phyloP scores from a whole-genome alignment of 495 filamentous ascomycete genomes.

The Acidomyces sp. region DNA sequence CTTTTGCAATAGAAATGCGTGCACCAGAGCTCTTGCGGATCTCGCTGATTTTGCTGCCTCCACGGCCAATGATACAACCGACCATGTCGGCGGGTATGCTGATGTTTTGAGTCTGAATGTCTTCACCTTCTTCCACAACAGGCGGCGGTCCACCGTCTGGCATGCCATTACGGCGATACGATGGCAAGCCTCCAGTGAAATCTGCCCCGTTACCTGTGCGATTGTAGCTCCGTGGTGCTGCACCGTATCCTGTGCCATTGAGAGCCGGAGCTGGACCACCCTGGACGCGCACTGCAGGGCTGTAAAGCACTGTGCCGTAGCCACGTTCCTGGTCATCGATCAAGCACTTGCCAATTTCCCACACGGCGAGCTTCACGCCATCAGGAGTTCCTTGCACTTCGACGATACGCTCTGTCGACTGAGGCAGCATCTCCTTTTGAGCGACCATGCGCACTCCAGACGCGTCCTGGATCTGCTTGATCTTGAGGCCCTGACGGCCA shows the following conservation, averaged over 20 bases:
- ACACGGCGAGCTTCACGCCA: constrained; percentile 85
- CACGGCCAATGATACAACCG: constrained; percentile 94
- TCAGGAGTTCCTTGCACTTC: constrained; percentile 89
- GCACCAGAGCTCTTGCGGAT: constrained; percentile 93
- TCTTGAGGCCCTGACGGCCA: constrained; percentile 87
- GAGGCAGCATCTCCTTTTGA: constrained; percentile 98
- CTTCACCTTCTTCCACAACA: constrained; percentile 88
- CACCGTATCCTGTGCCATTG: constrained; percentile 32
- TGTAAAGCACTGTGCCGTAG: constrained; percentile 91
- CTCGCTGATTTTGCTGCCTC: constrained; percentile 91
- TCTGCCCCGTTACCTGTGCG: constrained; percentile 94
- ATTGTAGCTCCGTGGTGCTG: constrained; percentile 52
- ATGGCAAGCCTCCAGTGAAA: constrained; percentile 71
- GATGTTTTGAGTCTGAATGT: constrained; percentile 97
- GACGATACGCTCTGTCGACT: constrained; percentile 97
- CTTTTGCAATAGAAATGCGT: constrained; percentile 95
- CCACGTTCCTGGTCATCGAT: constrained; percentile 96
- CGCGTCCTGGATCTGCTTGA: constrained; percentile 97
- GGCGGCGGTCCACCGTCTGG: constrained; percentile 53
- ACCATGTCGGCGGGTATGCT: constrained; percentile 99
- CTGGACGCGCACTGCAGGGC: constrained; percentile 78
- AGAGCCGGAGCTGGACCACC: constrained; percentile 34
- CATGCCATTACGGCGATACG: constrained; percentile 41
- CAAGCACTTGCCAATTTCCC: constrained; percentile 98
- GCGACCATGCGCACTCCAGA: constrained; percentile 98